A percentile compares a stretch with the other conserved stretches of the same genome.
phyloP scores from a whole-genome alignment of 1,139 yeast species.

The Casaregolazyma suthepensis region DNA sequence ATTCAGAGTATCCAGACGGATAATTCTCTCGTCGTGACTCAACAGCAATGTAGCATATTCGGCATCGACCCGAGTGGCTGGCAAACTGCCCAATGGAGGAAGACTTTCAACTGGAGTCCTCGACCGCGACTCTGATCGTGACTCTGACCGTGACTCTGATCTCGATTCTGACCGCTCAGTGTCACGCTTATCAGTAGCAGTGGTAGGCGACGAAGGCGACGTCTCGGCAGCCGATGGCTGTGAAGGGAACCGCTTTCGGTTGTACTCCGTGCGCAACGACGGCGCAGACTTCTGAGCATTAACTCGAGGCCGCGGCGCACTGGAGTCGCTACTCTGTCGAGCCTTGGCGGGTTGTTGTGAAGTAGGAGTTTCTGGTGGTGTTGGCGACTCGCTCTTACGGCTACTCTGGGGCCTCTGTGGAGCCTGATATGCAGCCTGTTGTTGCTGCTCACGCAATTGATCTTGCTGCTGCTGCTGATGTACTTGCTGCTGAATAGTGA shows the following conservation, averaged over 20 bases:
- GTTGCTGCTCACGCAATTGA: conserved; percentile 7
- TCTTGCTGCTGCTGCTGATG: conserved; percentile 10
- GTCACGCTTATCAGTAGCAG: conserved; percentile 26
- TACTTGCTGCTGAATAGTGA: conserved; percentile 12
- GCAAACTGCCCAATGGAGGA: conserved; percentile 42
- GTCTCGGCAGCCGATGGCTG: background rate
- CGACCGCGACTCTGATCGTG: conserved; percentile 26
- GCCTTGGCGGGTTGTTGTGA: conserved; percentile 11
- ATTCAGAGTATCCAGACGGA: conserved; percentile 53
- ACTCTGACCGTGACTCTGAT: conserved; percentile 32
- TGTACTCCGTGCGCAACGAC: background rate
- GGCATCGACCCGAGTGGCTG: conserved; percentile 54
- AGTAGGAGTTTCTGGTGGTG: conserved; percentile 5
- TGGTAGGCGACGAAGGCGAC: background rate
- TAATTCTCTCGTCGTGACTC: conserved; percentile 62
- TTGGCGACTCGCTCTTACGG: conserved; percentile 8
- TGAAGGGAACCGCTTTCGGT: background rate
- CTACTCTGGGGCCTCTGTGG: conserved; percentile 2
- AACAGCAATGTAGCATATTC: conserved; percentile 61
- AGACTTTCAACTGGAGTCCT: conserved; percentile 27
- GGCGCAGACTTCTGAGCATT: conserved; percentile 2
- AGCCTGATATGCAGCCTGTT: conserved; percentile 3
- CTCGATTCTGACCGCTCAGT: conserved; percentile 19
- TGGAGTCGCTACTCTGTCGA: background rate
- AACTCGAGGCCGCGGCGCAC: background rate